Evolutionary conservation across 148 eudicot species (phyloP).

Genomic region (Arbutus unedo): DNA sequence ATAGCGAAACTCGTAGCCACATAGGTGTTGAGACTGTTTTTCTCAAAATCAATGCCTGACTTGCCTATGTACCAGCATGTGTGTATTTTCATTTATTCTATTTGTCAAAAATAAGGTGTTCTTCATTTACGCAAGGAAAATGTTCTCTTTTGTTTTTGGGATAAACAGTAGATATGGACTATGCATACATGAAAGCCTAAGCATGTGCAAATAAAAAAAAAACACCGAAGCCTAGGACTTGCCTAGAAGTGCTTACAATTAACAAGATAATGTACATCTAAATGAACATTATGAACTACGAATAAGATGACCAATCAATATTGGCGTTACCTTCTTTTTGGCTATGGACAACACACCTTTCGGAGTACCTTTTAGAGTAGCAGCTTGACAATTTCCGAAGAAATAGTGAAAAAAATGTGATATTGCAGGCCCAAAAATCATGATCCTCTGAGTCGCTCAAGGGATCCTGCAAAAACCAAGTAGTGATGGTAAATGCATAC

Average conservation of each 20-base stretch:
- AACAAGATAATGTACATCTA: neutral
- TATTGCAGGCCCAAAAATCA: constrained; percentile 62
- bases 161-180: no score
- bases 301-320: neutral
- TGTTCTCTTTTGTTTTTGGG: no score
- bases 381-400: constrained; percentile 63
- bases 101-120: no score
- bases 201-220: neutral
- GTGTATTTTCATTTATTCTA: no score
- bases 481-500: neutral
- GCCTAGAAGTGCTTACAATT: neutral
- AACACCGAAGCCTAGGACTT: neutral
- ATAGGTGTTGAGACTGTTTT: no score
- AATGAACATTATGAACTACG: neutral
- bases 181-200: neutral
- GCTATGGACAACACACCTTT: constrained; percentile 36
- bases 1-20: no score
- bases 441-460: constrained; percentile 88
- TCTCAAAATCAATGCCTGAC: no score
- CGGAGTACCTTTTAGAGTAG: constrained; percentile 37
- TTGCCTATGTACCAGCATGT: no score
- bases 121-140: no score
- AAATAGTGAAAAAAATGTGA: constrained; percentile 85
- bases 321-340: constrained; percentile 62
- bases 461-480: constrained; percentile 55